A percentile compares a stretch with the other conserved stretches of the same genome.
Evolutionary conservation across 257 asterid genomes (phyloP).

Genomic region (Primulina tabacum): DNA sequence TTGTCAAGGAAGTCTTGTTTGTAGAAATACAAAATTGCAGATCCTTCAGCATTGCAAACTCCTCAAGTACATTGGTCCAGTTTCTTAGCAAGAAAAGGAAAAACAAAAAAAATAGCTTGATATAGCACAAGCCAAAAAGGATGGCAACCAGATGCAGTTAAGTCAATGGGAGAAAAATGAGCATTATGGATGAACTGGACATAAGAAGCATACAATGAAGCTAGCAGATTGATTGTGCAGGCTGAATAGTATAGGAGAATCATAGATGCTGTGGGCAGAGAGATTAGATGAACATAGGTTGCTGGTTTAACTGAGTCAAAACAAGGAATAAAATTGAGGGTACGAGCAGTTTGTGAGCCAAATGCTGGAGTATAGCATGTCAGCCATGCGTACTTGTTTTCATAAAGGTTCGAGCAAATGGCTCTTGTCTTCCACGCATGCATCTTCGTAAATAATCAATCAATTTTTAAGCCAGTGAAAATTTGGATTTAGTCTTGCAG

Average conservation of each 20-base stretch:
- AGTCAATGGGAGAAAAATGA: constrained; percentile 2
- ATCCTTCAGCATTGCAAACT: constrained; percentile 3
- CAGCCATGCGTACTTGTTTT: constrained; percentile 15
- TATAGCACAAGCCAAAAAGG: neutral
- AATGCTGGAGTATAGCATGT: constrained; percentile 19
- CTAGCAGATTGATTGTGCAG: constrained; percentile 10
- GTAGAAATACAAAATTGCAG: constrained; percentile 9
- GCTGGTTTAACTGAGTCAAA: neutral
- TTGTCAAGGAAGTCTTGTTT: constrained; percentile 1
- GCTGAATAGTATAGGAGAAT: constrained; percentile 1
- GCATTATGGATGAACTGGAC: constrained; percentile 1
- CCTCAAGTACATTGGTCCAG: constrained; percentile 14
- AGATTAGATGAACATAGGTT: neutral
- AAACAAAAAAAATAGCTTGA: constrained; percentile 3
- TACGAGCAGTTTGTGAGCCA: neutral
- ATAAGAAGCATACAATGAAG: neutral
- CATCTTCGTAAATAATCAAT: constrained; percentile 19
- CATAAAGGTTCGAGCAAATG: constrained; percentile 12
- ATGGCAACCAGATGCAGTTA: neutral
- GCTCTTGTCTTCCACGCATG: constrained; percentile 21
- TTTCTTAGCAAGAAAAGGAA: constrained; percentile 12
- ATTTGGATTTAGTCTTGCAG: neutral
- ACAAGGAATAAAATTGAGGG: neutral
- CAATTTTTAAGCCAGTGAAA: constrained; percentile 15
- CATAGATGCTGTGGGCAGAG: constrained; percentile 13